A percentile compares a stretch with the other conserved stretches of the same genome.
Conservation (phyloP, 164 flowering plant species). For the Chimonanthus salicifolius region DNA sequence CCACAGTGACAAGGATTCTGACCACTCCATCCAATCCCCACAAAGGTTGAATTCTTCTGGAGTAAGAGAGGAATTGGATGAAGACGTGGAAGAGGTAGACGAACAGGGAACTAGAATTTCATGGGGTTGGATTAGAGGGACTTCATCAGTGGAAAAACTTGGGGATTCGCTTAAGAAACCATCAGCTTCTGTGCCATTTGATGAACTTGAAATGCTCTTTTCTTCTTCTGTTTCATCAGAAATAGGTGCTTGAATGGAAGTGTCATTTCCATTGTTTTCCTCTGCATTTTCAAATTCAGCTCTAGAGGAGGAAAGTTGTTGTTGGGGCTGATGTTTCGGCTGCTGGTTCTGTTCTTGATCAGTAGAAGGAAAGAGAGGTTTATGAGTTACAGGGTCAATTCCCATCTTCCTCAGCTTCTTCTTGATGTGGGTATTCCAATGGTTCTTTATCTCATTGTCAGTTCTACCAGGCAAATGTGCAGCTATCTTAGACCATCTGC, state of each 20-base stretch:
- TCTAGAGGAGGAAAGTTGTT: background rate
- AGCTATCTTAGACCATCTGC: slow-evolving; percentile 77
- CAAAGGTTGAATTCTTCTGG: slow-evolving; percentile 29
- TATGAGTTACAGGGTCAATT: slow-evolving; percentile 66
- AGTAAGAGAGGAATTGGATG: background rate
- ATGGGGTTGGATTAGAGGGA: slow-evolving; percentile 56
- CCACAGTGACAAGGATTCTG: slow-evolving; percentile 32
- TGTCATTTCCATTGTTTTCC: slow-evolving; percentile 13
- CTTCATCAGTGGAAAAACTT: slow-evolving; percentile 61
- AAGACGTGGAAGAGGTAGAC: slow-evolving; percentile 24
- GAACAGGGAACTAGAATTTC: slow-evolving; percentile 40
- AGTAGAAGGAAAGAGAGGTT: slow-evolving; percentile 24
- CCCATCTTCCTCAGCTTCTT: slow-evolving; percentile 72
- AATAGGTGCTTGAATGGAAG: slow-evolving; percentile 15
- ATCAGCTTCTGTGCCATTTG: slow-evolving; percentile 12
- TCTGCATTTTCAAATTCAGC: slow-evolving; percentile 7
- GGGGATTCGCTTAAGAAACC: slow-evolving; percentile 8
- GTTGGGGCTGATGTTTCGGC: background rate
- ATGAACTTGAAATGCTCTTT: slow-evolving; percentile 9
- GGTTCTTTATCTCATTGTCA: slow-evolving; percentile 72
- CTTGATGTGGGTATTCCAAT: slow-evolving; percentile 80
- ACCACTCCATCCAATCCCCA: slow-evolving; percentile 33
- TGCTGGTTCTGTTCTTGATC: slow-evolving; percentile 15
- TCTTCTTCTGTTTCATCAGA: slow-evolving; percentile 22
- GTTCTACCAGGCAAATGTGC: slow-evolving; percentile 78